Conservation (phyloP, 2,329 filamentous ascomycete species). For the Cadophora malorum region DNA sequence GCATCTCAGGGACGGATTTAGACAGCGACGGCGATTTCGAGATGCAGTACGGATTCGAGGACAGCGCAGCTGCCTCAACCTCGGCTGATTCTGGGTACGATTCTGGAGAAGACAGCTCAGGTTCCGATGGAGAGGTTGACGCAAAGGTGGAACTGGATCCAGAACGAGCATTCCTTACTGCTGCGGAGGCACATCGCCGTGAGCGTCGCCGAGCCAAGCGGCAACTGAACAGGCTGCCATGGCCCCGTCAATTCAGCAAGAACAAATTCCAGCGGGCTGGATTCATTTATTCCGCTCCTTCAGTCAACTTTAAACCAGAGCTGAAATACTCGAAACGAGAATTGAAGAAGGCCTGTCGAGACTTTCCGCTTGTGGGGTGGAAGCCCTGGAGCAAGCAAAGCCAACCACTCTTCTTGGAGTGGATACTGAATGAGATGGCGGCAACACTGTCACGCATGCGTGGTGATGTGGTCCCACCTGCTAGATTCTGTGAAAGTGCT, state of each 20-base stretch:
- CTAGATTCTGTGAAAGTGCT: neutral
- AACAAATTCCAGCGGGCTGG: neutral
- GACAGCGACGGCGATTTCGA: no score
- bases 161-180: neutral
- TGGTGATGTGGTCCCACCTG: neutral
- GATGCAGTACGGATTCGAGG: neutral
- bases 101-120: neutral
- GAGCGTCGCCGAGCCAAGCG: neutral
- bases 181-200: neutral
- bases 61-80: neutral
- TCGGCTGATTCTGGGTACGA: neutral
- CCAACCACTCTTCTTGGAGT: constrained; percentile 2
- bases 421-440: constrained; percentile 13
- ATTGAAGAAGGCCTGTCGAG: constrained; percentile 12
- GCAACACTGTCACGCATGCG: neutral
- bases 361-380: neutral
- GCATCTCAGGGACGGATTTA: no score
- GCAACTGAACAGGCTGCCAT: neutral
- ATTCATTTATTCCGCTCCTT: neutral
- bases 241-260: neutral
- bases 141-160: neutral
- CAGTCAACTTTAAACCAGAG: constrained; percentile 3
- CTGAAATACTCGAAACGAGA: constrained; percentile 8
- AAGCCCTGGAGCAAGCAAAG: constrained; percentile 1
- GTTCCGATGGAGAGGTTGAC: neutral